Evolutionary conservation across 2,329 filamentous ascomycete species (phyloP).

Genomic region (Apiospora aurea): DNA sequence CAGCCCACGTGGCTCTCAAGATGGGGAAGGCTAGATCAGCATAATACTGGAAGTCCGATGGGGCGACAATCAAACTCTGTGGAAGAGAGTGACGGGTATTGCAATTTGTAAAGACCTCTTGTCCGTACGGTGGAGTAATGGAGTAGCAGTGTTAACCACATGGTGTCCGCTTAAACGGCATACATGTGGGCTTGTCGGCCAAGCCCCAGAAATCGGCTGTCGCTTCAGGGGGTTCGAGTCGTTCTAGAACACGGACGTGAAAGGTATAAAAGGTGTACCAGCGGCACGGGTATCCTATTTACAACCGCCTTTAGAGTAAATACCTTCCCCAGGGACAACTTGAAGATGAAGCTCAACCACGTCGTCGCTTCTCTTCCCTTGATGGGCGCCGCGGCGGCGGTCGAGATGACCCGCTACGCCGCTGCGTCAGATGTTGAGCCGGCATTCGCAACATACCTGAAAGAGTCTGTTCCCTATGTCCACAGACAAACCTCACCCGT

Average conservation of each 20-base stretch:
- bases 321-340: background rate
- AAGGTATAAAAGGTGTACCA: background rate
- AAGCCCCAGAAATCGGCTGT: background rate
- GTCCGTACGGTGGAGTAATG: no score
- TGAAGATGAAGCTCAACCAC: constrained; percentile 15
- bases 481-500: background rate
- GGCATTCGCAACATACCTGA: background rate
- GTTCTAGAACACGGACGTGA: background rate
- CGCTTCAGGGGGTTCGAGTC: background rate
- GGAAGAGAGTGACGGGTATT: no score
- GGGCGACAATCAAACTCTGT: no score
- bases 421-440: background rate
- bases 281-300: background rate
- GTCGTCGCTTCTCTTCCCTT: background rate
- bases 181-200: background rate
- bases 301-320: background rate
- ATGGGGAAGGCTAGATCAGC: no score
- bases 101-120: no score
- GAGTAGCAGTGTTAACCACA: background rate
- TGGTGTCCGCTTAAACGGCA: background rate
- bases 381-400: background rate
- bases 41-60: no score
- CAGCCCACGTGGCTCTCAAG: no score
- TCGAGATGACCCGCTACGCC: constrained; percentile 7
- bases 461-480: background rate